Evolutionary conservation across 345 rosid species (phyloP).

Genomic region (Hibiscus trionum): DNA sequence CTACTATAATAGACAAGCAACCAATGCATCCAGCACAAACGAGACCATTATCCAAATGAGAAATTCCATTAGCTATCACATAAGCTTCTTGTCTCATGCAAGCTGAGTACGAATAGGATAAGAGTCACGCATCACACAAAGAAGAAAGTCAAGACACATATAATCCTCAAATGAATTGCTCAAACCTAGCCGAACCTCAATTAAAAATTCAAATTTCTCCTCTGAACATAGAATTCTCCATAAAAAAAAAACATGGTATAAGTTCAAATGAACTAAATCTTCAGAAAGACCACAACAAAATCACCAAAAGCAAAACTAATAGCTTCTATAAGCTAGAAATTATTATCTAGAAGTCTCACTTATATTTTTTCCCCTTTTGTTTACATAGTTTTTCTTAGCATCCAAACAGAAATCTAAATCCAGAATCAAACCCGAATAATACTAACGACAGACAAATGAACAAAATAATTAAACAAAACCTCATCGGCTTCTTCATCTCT

Average conservation of each 20-base stretch:
- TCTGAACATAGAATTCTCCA: not conserved
- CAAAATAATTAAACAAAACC: constrained; percentile 19
- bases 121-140: not conserved
- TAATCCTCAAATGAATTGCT: not conserved
- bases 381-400: not conserved
- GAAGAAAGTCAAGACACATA: not conserved
- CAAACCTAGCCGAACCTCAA: not conserved
- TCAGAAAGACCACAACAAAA: not conserved
- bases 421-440: not conserved
- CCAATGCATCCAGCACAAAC: not conserved
- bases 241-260: not conserved
- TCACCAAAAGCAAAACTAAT: not conserved
- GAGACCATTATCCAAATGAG: not conserved
- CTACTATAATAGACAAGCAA: not conserved
- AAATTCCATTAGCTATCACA: not conserved
- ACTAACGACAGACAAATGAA: too few relatives aligned
- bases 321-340: not conserved
- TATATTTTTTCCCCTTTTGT: not conserved
- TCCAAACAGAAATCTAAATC: not conserved
- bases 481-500: constrained; percentile 59
- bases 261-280: not conserved
- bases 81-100: not conserved
- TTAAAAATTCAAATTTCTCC: not conserved
- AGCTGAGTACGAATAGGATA: not conserved
- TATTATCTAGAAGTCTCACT: too few relatives aligned